Base-by-base conservation (phyloP, 768 basidiomycete genomes). In the Fomitopsis pulvina region DNA sequence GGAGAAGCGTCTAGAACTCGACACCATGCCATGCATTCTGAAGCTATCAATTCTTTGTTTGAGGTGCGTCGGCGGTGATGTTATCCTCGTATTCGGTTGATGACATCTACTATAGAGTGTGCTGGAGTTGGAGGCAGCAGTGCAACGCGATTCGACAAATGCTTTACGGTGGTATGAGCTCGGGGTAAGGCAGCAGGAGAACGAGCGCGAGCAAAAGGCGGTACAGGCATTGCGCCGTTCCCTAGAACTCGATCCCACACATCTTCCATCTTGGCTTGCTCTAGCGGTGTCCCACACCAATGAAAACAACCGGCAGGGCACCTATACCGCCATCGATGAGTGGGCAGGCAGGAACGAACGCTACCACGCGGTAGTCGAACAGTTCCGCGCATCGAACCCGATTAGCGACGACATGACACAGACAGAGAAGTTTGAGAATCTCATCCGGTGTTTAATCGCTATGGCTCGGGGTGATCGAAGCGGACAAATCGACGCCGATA, bases 141-240 rank as follows among this genome's bases (percentile, higher is more conserved):
- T 95, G 12, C 90, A 95, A 61, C 78, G 76, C 34, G 78, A 92
- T 58, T 81, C 85, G 53, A 69, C 64, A 8, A 78, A 87, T 57
- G 81, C 87, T 3, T 56, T 68, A 29, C 85, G 84, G 8, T 99
- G 96, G 96, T 94, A 79, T 62, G 80, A 87, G 56, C 83, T 98
- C 44, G 96, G 96, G 22, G 84, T 99, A 43, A 93, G 90, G 66
- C 96, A 98, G 62, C 96, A 99, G 66, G 94, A 96, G 68, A 96
- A 94, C 63, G 96, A 99, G 66, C 83, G 94, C 14, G 96, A 99
- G 68, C 76, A 78, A 7, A 85, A 91, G 58, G 96, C 96, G 3
- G 78, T 98, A 37, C 76, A 83, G 48, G 96, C 96, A 1, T 76
- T 99, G 18, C 71, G 76, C 43, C 85, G 84, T 48, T 85, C 92